These are phyloP conservation scores for Dendrobium nobile DNA, from an alignment of 106 monocot species.

Conservation along the genomic window DNA sequence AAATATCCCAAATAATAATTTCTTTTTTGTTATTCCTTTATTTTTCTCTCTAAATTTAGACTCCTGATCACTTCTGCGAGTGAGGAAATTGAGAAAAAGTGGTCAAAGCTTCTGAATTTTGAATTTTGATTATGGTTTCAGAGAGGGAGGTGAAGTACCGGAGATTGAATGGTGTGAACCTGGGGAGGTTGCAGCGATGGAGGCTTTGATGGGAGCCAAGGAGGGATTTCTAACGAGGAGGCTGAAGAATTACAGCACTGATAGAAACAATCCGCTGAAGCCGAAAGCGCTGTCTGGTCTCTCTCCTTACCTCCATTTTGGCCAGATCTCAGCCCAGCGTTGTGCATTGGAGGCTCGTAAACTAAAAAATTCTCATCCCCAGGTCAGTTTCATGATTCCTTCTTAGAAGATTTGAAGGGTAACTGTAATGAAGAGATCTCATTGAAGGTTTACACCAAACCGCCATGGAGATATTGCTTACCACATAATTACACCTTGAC, in stretches of 20 bases:
- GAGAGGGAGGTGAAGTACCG: slow-evolving; percentile 66
- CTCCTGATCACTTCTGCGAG: neutral
- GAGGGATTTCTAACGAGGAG: slow-evolving; percentile 80
- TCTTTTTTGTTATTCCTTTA: neutral
- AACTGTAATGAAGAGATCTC: neutral
- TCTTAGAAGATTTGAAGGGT: neutral
- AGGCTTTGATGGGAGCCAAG: slow-evolving; percentile 59
- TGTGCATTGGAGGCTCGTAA: slow-evolving; percentile 68
- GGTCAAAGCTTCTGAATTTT: neutral
- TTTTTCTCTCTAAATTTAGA: neutral
- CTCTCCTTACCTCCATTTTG: slow-evolving; percentile 94
- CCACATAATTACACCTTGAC: too few relatives aligned
- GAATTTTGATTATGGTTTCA: slow-evolving; percentile 8
- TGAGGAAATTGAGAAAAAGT: neutral
- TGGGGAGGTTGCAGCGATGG: slow-evolving; percentile 82
- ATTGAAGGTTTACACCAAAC: neutral
- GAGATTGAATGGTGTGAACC: slow-evolving; percentile 86
- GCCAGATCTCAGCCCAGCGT: slow-evolving; percentile 82
- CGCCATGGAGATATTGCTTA: neutral
- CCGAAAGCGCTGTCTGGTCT: slow-evolving; percentile 58
- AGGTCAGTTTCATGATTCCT: slow-evolving; percentile 29
- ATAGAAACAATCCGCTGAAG: slow-evolving; percentile 75
- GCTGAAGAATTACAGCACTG: slow-evolving; percentile 49
- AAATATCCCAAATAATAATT: too few relatives aligned
- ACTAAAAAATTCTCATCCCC: slow-evolving; percentile 37